These are phyloP conservation scores for Bipolaris gigantea DNA, from an alignment of 2,329 filamentous ascomycete genomes.

Conservation along the genomic window DNA sequence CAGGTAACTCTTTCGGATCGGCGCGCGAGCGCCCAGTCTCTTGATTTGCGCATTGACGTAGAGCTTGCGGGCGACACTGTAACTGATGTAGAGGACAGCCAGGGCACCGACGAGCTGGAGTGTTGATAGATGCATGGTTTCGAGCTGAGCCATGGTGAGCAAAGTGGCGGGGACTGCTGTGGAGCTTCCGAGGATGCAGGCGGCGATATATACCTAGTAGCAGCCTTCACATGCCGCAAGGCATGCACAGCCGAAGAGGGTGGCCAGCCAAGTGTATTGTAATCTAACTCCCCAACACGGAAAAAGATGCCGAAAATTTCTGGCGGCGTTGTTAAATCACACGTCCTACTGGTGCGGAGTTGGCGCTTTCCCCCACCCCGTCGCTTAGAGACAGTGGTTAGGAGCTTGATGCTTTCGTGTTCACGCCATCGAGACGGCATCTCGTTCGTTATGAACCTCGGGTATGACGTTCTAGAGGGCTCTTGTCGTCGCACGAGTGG, in stretches of 20 bases:
- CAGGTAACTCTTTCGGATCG: slow-evolving; percentile 41
- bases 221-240: slow-evolving; percentile 5
- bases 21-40: slow-evolving; percentile 51
- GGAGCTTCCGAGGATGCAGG: not conserved
- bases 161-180: not conserved
- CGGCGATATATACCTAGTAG: slow-evolving; percentile 7
- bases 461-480: slow-evolving; percentile 4
- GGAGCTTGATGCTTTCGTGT: not conserved
- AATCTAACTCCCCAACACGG: not conserved
- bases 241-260: not conserved
- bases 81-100: slow-evolving; percentile 23
- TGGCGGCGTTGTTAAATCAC: not conserved
- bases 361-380: not conserved
- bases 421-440: not conserved
- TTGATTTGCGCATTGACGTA: slow-evolving; percentile 44
- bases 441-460: slow-evolving; percentile 10
- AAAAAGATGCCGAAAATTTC: slow-evolving; percentile 4
- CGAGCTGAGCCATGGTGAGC: slow-evolving; percentile 28
- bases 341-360: not conserved
- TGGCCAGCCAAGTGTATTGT: not conserved
- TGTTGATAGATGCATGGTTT: slow-evolving; percentile 23
- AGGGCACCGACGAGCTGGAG: slow-evolving; percentile 29
- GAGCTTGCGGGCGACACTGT: slow-evolving; percentile 23
- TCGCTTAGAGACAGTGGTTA: not conserved
- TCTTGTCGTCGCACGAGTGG: not conserved